Conservation (phyloP, 768 basidiomycete species). For the Exidia glandulosa region DNA sequence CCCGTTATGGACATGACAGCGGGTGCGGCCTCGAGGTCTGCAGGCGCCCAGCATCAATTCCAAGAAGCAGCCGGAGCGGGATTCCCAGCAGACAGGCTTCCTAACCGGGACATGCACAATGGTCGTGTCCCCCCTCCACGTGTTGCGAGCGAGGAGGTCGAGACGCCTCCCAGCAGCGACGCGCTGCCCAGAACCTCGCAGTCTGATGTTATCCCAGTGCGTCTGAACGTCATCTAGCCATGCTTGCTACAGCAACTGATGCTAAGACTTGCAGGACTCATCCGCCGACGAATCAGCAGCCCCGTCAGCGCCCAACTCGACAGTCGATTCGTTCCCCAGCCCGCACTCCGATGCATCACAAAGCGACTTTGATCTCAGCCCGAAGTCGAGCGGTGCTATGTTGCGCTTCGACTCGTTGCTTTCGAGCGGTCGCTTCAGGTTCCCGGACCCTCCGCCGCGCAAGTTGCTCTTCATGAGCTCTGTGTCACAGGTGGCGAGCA, state of each 20-base stretch:
- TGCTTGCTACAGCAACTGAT: background rate
- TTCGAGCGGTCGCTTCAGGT: background rate
- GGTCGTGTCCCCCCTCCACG: background rate
- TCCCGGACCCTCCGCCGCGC: slow-evolving; percentile 75
- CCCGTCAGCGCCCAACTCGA: background rate
- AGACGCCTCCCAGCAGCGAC: background rate
- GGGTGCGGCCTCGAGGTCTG: background rate
- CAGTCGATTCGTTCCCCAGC: background rate
- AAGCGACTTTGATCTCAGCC: background rate
- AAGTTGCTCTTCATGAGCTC: slow-evolving; percentile 76
- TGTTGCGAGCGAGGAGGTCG: background rate
- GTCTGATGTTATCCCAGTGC: background rate
- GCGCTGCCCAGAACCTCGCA: background rate
- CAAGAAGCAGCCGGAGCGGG: background rate
- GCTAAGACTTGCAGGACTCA: background rate
- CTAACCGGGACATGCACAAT: slow-evolving; percentile 1
- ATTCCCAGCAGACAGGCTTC: background rate
- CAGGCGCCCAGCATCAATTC: background rate
- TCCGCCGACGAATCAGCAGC: background rate
- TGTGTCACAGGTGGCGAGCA: slow-evolving; percentile 87
- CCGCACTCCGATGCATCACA: background rate
- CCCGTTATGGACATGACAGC: slow-evolving; percentile 1
- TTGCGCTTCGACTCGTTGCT: background rate
- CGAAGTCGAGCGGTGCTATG: background rate
- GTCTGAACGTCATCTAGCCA: background rate